phyloP scores from a whole-genome alignment of 768 basidiomycete genomes.

The Agaricus sinodeliciosus region DNA sequence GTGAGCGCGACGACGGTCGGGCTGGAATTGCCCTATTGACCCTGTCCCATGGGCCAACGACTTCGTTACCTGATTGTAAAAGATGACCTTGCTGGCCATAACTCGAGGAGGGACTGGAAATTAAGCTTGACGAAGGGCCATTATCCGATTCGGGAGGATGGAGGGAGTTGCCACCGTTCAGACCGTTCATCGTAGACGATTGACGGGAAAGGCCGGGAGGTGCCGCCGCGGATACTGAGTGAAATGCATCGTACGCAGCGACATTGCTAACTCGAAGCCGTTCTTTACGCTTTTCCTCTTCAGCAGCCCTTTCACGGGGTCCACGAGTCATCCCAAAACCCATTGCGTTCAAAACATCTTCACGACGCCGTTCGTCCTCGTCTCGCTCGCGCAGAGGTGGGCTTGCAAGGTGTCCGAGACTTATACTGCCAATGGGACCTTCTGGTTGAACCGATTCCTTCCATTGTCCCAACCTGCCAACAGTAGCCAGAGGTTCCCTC shows the following conservation, averaged over 20 bases:
- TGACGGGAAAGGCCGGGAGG: conserved; percentile 31
- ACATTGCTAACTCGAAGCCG: conserved; percentile 35
- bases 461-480: conserved; percentile 13
- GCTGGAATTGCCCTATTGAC: conserved; percentile 16
- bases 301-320: conserved; percentile 55
- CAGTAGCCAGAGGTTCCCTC: conserved; percentile 8
- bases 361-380: conserved; percentile 45
- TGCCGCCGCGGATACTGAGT: conserved; percentile 39
- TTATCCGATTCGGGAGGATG: conserved; percentile 13
- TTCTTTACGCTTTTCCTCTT: conserved; percentile 56
- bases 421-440: conserved; percentile 7
- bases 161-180: conserved; percentile 14
- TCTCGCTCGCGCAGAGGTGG: conserved; percentile 17
- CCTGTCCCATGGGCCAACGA: conserved; percentile 40
- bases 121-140: conserved; percentile 11
- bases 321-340: conserved; percentile 39
- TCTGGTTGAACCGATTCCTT: conserved; percentile 12
- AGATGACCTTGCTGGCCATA: conserved; percentile 13
- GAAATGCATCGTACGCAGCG: conserved; percentile 72
- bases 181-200: conserved; percentile 21
- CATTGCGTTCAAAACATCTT: conserved; percentile 29
- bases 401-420: conserved; percentile 3
- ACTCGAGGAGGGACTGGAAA: conserved; percentile 17
- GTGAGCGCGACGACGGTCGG: conserved; percentile 18
- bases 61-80: conserved; percentile 21